phyloP scores from a whole-genome alignment of 2,329 filamentous ascomycete species.

The Diaporthe vexans region DNA sequence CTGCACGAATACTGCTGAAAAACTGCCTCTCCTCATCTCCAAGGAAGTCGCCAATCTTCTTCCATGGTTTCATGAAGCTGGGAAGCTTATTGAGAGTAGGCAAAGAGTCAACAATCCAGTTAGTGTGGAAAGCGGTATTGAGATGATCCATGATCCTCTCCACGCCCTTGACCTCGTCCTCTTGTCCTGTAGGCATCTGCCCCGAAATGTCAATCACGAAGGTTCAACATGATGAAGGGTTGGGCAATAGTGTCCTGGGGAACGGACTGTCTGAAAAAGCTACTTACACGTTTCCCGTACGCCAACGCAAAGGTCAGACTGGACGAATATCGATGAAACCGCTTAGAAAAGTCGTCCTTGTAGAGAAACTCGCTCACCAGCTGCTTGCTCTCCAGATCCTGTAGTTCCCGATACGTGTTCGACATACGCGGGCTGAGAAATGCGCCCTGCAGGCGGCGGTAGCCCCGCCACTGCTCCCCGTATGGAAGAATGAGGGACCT shows the following conservation, averaged over 20 bases:
- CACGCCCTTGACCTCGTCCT: slow-evolving; percentile 54
- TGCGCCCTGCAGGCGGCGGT: slow-evolving; percentile 57
- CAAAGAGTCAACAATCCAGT: slow-evolving; percentile 56
- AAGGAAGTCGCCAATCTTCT: slow-evolving; percentile 49
- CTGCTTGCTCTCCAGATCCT: slow-evolving; percentile 67
- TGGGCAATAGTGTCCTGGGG: not conserved
- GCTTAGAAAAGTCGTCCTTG: slow-evolving; percentile 54
- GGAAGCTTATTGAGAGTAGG: slow-evolving; percentile 61
- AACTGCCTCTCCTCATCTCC: slow-evolving; percentile 56
- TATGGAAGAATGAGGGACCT: slow-evolving; percentile 46
- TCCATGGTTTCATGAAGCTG: slow-evolving; percentile 54
- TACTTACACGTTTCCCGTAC: slow-evolving; percentile 57
- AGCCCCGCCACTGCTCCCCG: slow-evolving; percentile 52
- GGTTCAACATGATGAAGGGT: not conserved
- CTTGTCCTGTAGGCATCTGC: slow-evolving; percentile 53
- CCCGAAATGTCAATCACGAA: not conserved
- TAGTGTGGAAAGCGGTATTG: slow-evolving; percentile 47
- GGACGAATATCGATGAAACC: slow-evolving; percentile 62
- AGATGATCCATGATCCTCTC: slow-evolving; percentile 1
- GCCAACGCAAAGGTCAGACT: slow-evolving; percentile 64
- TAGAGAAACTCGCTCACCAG: slow-evolving; percentile 65
- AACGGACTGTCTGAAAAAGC: not conserved
- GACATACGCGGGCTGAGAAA: slow-evolving; percentile 57
- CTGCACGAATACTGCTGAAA: slow-evolving; percentile 47
- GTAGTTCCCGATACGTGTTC: slow-evolving; percentile 65